Evolutionary conservation across 345 rosid species (phyloP).

Genomic region (Pistacia vera): DNA sequence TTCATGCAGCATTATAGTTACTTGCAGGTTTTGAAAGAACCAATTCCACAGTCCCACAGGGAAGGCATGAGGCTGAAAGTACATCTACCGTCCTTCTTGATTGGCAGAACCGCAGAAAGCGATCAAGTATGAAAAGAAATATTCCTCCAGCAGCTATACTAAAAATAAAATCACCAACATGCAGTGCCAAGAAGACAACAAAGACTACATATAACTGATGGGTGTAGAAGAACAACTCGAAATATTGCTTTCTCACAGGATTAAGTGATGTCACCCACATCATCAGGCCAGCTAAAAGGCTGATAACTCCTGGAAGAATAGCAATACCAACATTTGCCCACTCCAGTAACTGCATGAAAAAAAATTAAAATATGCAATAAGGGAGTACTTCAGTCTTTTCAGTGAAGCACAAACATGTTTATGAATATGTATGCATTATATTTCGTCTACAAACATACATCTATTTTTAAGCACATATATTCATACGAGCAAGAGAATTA

Average conservation of each 20-base stretch:
- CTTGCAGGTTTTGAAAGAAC: conserved; percentile 74
- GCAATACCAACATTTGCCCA: conserved; percentile 67
- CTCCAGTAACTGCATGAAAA: conserved; percentile 50
- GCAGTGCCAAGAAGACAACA: conserved; percentile 78
- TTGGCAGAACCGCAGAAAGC: conserved; percentile 88
- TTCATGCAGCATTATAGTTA: conserved; percentile 27
- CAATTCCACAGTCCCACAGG: conserved; percentile 80
- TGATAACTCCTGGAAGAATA: conserved; percentile 72
- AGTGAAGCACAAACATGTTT: not conserved
- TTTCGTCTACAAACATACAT: not conserved
- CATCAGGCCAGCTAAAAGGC: conserved; percentile 73
- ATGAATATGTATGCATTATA: not conserved
- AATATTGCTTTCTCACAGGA: conserved; percentile 65
- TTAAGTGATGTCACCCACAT: conserved; percentile 89
- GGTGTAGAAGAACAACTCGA: conserved; percentile 92
- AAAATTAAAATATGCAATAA: not conserved
- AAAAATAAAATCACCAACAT: conserved; percentile 75
- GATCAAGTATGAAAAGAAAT: conserved; percentile 83
- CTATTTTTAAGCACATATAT: not conserved
- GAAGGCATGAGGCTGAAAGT: conserved; percentile 73
- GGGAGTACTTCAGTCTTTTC: no score
- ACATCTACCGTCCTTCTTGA: conserved; percentile 69
- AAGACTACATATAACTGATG: conserved; percentile 86
- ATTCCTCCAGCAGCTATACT: conserved; percentile 79
- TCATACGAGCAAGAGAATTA: not conserved